These are phyloP conservation scores for sunflower (Helianthus annuus) DNA, from an alignment of 129 eudicot species.

Conservation along the genomic window DNA sequence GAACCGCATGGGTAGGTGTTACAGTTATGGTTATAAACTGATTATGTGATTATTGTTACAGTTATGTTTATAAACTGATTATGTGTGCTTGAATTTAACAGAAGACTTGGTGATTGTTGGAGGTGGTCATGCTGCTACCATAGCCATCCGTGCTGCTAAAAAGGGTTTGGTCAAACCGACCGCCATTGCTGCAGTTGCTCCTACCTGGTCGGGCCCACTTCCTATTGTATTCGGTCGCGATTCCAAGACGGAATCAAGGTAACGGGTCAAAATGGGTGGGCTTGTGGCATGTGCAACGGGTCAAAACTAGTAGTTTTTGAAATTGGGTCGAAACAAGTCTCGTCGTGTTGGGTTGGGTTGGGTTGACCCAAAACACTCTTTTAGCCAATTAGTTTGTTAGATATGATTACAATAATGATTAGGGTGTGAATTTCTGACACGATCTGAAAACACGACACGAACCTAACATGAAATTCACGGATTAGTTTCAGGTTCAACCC, in stretches of 20 bases:
- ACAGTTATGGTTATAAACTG: slow-evolving; percentile 7
- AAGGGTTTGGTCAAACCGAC: slow-evolving; percentile 82
- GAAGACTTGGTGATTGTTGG: slow-evolving; percentile 76
- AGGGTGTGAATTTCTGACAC: no score
- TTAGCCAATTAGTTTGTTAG: background rate
- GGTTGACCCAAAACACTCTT: background rate
- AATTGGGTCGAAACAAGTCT: background rate
- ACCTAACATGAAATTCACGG: no score
- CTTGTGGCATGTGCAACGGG: background rate
- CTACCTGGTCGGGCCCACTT: slow-evolving; percentile 99
- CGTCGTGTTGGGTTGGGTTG: background rate
- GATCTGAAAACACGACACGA: no score
- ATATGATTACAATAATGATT: background rate
- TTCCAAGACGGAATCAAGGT: slow-evolving; percentile 84
- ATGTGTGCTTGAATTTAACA: slow-evolving; percentile 28
- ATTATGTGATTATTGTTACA: background rate
- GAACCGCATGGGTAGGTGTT: slow-evolving; percentile 47
- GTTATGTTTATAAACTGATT: slow-evolving; percentile 11
- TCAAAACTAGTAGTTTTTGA: background rate
- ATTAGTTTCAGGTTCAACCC: no score
- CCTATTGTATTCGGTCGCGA: slow-evolving; percentile 97
- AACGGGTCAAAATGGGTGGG: slow-evolving; percentile 23
- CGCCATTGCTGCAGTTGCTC: slow-evolving; percentile 90
- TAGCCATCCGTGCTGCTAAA: slow-evolving; percentile 87
- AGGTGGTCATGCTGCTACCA: slow-evolving; percentile 98